Percentiles rank a stretch among this genome's conserved stretches.
These are phyloP conservation scores for Colletotrichum orchidophilum DNA, from an alignment of 2,329 filamentous ascomycete genomes.

Conservation along the genomic window DNA sequence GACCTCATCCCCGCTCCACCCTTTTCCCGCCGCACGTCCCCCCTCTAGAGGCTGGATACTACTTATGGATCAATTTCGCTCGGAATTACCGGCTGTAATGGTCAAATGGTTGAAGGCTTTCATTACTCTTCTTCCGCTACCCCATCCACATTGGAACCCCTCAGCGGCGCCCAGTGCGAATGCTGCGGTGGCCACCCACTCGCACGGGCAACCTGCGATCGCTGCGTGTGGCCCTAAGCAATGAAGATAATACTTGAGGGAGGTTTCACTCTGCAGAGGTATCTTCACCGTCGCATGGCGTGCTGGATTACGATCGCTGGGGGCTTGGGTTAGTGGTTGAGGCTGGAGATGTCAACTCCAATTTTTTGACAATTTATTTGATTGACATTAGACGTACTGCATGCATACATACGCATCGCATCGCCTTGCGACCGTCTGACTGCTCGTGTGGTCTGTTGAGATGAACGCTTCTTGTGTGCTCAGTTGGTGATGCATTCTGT, in stretches of 20 bases:
- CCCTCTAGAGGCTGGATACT: not conserved
- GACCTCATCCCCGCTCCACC: not conserved
- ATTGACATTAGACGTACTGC: not conserved
- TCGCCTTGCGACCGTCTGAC: not conserved
- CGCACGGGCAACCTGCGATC: conserved; percentile 74
- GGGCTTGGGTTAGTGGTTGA: conserved; percentile 65
- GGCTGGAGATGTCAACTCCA: conserved; percentile 65
- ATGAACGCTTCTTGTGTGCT: not conserved
- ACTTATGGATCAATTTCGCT: not conserved
- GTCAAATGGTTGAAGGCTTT: conserved; percentile 68
- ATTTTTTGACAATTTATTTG: conserved; percentile 49
- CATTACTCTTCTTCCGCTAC: conserved; percentile 58
- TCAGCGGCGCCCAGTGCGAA: conserved; percentile 73
- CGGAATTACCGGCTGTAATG: conserved; percentile 64
- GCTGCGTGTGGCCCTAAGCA: conserved; percentile 70
- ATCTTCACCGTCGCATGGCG: conserved; percentile 77
- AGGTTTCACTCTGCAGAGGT: conserved; percentile 78
- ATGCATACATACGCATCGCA: not conserved
- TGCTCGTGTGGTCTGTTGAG: not conserved
- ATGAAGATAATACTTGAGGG: conserved; percentile 76
- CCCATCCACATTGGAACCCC: conserved; percentile 66
- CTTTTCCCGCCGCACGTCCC: not conserved
- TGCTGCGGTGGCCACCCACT: conserved; percentile 72
- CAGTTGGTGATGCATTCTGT: not conserved
- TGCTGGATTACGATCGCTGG: conserved; percentile 72